phyloP scores from a whole-genome alignment of 805 yeast genomes.

The Yueomyces sinensis region DNA sequence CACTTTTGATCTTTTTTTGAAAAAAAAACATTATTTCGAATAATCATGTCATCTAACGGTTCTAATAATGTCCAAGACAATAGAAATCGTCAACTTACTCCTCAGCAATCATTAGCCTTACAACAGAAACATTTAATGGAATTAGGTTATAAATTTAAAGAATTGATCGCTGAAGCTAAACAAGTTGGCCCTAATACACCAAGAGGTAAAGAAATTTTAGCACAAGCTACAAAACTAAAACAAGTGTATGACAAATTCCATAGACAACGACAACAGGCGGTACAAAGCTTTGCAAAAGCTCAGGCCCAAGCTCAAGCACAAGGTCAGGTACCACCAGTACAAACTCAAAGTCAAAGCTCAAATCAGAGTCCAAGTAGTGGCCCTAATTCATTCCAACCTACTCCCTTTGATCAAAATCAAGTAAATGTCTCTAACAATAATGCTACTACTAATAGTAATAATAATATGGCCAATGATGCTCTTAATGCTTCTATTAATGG shows the following conservation, averaged over 20 bases:
- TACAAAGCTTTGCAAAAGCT: background rate
- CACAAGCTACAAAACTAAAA: constrained; percentile 50
- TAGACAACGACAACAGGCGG: constrained; percentile 20
- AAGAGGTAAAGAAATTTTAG: constrained; percentile 48
- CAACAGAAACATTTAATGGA: constrained; percentile 29
- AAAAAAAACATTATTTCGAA: no score
- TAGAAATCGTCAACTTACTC: background rate
- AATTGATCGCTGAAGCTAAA: constrained; percentile 48
- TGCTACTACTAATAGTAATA: background rate
- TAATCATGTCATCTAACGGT: background rate
- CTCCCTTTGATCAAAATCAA: background rate
- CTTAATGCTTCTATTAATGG: background rate
- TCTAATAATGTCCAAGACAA: background rate
- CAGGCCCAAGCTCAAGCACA: constrained; percentile 3
- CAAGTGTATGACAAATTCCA: constrained; percentile 42
- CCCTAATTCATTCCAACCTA: background rate
- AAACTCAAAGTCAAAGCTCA: constrained; percentile 1
- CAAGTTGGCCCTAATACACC: constrained; percentile 46
- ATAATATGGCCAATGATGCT: background rate
- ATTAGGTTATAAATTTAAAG: constrained; percentile 43
- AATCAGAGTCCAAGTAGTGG: background rate
- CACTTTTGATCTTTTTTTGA: no score
- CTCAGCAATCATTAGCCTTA: background rate
- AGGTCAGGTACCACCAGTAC: constrained; percentile 1
- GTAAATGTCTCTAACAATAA: background rate